Evolutionary conservation across 2,329 filamentous ascomycete species (phyloP).

Genomic region (Amesomyces nigricolor): DNA sequence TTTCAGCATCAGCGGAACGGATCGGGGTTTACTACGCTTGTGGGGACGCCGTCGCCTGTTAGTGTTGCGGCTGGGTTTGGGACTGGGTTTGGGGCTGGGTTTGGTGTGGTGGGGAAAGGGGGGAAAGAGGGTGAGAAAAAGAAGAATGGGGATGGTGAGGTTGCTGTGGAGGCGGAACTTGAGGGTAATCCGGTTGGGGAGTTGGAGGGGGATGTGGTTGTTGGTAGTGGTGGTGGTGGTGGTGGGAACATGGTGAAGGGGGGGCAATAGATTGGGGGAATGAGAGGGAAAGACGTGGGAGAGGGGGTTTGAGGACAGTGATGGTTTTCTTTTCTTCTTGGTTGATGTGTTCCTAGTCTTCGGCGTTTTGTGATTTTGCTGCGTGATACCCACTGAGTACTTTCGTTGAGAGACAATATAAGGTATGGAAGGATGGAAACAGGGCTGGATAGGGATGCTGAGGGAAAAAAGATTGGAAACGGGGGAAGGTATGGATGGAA

Average conservation of each 20-base stretch:
- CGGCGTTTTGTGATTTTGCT: too few species aligned
- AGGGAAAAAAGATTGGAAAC: too few species aligned
- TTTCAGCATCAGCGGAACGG: constrained; percentile 15
- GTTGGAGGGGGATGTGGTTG: not conserved
- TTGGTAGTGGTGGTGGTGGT: not conserved
- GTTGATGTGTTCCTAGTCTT: too few species aligned
- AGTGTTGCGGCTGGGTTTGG: not conserved
- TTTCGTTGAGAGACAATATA: too few species aligned
- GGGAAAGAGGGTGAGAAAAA: not conserved
- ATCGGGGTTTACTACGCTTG: constrained; percentile 20
- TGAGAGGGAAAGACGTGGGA: too few species aligned
- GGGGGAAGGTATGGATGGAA: too few species aligned
- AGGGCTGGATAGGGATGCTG: too few species aligned
- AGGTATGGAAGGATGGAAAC: too few species aligned
- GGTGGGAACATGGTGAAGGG: not conserved
- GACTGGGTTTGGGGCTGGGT: not conserved
- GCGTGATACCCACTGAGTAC: too few species aligned
- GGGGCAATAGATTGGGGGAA: not conserved
- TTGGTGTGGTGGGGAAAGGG: not conserved
- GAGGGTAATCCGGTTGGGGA: not conserved
- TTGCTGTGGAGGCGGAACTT: not conserved
- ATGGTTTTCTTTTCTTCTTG: too few species aligned
- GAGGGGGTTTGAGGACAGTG: too few species aligned
- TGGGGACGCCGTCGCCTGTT: constrained; percentile 14
- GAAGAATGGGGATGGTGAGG: not conserved